Evolutionary conservation across 148 eudicot species (phyloP), one percentile per base, ranked within the genome.

Genomic region (Spergularia bocconei): DNA sequence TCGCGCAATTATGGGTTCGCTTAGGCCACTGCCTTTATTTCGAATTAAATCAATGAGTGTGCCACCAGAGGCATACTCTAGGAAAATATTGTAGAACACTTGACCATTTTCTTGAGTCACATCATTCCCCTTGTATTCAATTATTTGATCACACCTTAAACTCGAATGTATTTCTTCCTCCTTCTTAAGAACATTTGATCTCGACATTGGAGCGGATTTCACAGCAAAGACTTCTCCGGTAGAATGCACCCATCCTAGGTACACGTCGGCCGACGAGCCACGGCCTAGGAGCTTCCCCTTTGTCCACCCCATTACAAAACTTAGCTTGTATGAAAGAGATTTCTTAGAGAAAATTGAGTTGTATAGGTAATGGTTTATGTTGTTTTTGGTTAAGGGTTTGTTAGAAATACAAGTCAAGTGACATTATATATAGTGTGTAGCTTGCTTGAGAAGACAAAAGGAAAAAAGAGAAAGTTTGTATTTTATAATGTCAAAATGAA

Each of bases 201-300:
- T 81, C 17, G 67, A 62, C 17, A 67, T 17, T 23, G 73, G 79
- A 0, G 65, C 13, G 11, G 73, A 71, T 44, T 81, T 84, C 71
- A 75, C 77, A 0, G 71, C 77, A 9, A 71, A 50, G 17, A 48
- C 38, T 1, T 80, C 73, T 17, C 79, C 83, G 3, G 23, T 52
- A 12, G 69, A 38, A 12, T 38, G 33, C 5, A 5, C n/a, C 73
- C 20, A 38, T 7, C 69, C 83, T 66, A 80, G 73, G 69, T 59
- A 78, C 33, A 82, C 82, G 1, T 19, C 50, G 7, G 85, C 85
- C 65, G 79, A 74, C 36, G 85, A 75, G 59, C 85, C 82, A 6
- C 56, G 85, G 44, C 85, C 85, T 1, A 78, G 70, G 82, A 78
- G 51, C 72, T 70, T 53, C 51, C 82, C 85, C 53, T 81, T 82